A percentile compares a stretch with the other conserved stretches of the same genome.
These are phyloP conservation scores for Paracorniculantispora psalliotae DNA, from an alignment of 2,329 filamentous ascomycete genomes.

Conservation along the genomic window DNA sequence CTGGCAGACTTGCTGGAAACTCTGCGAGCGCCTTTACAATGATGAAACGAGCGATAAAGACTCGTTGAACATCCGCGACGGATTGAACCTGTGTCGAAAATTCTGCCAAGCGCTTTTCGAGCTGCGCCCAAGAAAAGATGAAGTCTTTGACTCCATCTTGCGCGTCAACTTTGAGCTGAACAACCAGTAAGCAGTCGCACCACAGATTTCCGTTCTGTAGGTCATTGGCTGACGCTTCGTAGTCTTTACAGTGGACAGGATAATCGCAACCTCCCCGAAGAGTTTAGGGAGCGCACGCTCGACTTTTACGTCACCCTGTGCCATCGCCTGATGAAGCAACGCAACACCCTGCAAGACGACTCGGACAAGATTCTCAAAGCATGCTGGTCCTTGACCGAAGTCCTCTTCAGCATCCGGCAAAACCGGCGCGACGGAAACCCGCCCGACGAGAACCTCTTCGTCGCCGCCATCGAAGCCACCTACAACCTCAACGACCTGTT, in stretches of 20 bases:
- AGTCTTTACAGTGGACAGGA: slow-evolving; percentile 88
- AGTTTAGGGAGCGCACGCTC: slow-evolving; percentile 81
- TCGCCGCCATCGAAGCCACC: slow-evolving; percentile 11
- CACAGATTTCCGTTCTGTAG: background rate
- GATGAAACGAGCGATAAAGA: slow-evolving; percentile 67
- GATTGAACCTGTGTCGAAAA: slow-evolving; percentile 81
- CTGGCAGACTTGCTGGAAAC: slow-evolving; percentile 90
- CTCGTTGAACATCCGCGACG: slow-evolving; percentile 63
- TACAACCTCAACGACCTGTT: slow-evolving; percentile 11
- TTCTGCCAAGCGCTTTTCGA: slow-evolving; percentile 93
- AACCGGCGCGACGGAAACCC: slow-evolving; percentile 68
- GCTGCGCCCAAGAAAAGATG: slow-evolving; percentile 70
- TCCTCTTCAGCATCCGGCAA: slow-evolving; percentile 86
- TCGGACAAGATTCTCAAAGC: slow-evolving; percentile 79
- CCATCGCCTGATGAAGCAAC: slow-evolving; percentile 93
- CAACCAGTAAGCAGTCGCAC: slow-evolving; percentile 60
- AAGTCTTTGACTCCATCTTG: slow-evolving; percentile 77
- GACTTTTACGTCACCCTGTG: slow-evolving; percentile 95
- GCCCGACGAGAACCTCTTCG: slow-evolving; percentile 74
- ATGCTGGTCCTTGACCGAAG: slow-evolving; percentile 87
- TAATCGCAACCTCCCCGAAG: slow-evolving; percentile 68
- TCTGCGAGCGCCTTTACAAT: slow-evolving; percentile 85
- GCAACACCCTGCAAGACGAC: slow-evolving; percentile 70
- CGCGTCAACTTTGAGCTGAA: slow-evolving; percentile 93
- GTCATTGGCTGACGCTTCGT: background rate